Evolutionary conservation across 106 monocot genomes (phyloP), one percentile per base, ranked within the genome.

Genomic region (Agapanthus africanus): DNA sequence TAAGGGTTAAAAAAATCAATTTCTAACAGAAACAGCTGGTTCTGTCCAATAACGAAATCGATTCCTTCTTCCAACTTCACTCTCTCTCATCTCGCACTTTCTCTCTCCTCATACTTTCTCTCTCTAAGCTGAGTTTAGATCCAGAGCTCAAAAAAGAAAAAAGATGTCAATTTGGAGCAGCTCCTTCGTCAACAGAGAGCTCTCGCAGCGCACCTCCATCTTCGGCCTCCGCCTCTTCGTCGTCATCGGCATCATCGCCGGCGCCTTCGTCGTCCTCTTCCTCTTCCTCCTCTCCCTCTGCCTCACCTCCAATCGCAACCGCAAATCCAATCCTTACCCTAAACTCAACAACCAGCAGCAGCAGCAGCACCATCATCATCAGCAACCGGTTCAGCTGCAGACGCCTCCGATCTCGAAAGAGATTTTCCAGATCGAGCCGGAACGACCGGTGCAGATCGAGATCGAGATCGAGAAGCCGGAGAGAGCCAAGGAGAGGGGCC

Each of bases 401-500:
- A 31, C n/a, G 37, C 19, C 63, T 37, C 36, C 23, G 63, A 64
- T 9, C 36, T 39, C 63, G 63, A 7, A 6, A 33, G 3, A 0
- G 38, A 21, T 18, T 16, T 7, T n/a, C 11, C 19, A 75, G 66
- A 42, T 59, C 67, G 60, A 69, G 81, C 42, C 81, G 81, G 30
- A 71, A 2, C n/a, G 63, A n/a, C 37, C 11, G 63, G 63, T 33
- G 37, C 37, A 1, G 63, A 39, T 21, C n/a, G 38, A 7, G 33
- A 13, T 9, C 37, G 10, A 19, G 63, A 23, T 6, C 79, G 37
- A 79, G 72, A 8, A 46, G 39, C 51, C 74, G 62, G 74, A 25
- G 62, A 23, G 65, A 79, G 41, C 69, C 63, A 40, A 80, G 41
- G 78, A 79, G 76, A 84, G 76, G 69, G 34, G 68, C 37, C 70